Percentiles rank a stretch among this genome's conserved stretches.
Conservation (phyloP, 371 early-diverging fungal species). For the Mortierella sp. region DNA sequence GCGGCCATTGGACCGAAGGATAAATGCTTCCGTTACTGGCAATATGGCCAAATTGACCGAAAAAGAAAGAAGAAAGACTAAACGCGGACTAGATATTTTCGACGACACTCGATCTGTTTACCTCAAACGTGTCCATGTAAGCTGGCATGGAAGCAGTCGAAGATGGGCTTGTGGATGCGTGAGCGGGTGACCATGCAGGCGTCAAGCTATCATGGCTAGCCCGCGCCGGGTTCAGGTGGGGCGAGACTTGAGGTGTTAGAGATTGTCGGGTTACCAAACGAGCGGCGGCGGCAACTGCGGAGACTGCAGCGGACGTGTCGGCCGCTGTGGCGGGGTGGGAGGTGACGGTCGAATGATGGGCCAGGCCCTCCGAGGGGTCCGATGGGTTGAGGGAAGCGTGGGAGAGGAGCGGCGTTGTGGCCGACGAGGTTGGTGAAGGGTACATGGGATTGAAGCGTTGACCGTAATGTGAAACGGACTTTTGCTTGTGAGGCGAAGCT, state of each 20-base stretch:
- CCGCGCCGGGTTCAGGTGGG: constrained; percentile 24
- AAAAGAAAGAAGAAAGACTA: background rate
- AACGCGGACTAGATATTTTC: background rate
- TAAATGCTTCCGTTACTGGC: background rate
- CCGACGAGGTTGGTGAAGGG: constrained; percentile 46
- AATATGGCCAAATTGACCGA: background rate
- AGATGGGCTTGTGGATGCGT: constrained; percentile 41
- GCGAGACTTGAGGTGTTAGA: constrained; percentile 44
- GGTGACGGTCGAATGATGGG: constrained; percentile 22
- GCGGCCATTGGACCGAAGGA: background rate
- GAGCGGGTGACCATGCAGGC: constrained; percentile 28
- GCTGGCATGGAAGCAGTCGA: constrained; percentile 47
- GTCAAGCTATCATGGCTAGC: constrained; percentile 20
- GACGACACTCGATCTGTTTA: constrained; percentile 18
- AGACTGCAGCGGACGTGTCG: constrained; percentile 9
- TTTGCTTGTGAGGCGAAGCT: constrained; percentile 40
- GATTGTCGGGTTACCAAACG: constrained; percentile 20
- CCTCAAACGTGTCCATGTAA: constrained; percentile 43
- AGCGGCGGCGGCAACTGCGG: constrained; percentile 23
- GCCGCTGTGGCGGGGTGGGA: constrained; percentile 11
- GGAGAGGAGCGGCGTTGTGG: constrained; percentile 40
- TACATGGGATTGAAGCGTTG: constrained; percentile 51
- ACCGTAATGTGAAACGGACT: constrained; percentile 36
- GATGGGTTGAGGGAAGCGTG: constrained; percentile 35
- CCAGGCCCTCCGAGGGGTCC: constrained; percentile 22